Conservation (phyloP, 2,329 filamentous ascomycete genomes). For the Lachnellula suecica region DNA sequence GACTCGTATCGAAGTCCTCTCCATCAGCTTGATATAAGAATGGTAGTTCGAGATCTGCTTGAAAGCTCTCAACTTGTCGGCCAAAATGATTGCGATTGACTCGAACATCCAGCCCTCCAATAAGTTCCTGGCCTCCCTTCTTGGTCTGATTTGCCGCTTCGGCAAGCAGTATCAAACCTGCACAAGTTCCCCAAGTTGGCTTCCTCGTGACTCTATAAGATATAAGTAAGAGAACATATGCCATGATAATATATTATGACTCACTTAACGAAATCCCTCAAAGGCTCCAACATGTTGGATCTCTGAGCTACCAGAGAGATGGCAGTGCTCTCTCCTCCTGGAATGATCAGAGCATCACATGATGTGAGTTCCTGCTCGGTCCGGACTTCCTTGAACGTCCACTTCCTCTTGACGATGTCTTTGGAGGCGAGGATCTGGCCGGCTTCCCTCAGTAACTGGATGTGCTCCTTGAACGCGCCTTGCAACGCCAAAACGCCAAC, state of each 20-base stretch:
- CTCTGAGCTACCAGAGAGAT: constrained; percentile 86
- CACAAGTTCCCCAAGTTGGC: constrained; percentile 94
- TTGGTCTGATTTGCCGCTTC: constrained; percentile 88
- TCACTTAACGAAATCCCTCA: constrained; percentile 89
- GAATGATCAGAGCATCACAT: constrained; percentile 85
- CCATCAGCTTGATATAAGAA: constrained; percentile 52
- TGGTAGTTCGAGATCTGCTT: constrained; percentile 69
- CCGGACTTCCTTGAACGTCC: constrained; percentile 72
- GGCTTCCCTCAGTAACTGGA: constrained; percentile 72
- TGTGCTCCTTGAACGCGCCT: constrained; percentile 89
- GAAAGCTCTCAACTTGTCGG: constrained; percentile 88
- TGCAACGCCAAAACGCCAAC: constrained; percentile 75
- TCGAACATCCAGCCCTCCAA: constrained; percentile 86
- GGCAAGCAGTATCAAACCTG: constrained; percentile 86
- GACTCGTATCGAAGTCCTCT: constrained; percentile 24
- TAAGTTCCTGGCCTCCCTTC: constrained; percentile 86
- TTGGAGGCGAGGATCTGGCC: constrained; percentile 45
- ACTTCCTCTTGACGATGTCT: constrained; percentile 15
- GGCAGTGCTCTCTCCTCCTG: constrained; percentile 92
- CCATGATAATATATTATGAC: constrained; percentile 33
- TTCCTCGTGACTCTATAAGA: constrained; percentile 64
- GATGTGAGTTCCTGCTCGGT: constrained; percentile 66
- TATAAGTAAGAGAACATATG: background rate
- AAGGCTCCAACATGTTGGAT: constrained; percentile 76
- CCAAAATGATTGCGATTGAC: constrained; percentile 96